phyloP scores from a whole-genome alignment of 805 yeast species.

The Starmerella sirachaensis region DNA sequence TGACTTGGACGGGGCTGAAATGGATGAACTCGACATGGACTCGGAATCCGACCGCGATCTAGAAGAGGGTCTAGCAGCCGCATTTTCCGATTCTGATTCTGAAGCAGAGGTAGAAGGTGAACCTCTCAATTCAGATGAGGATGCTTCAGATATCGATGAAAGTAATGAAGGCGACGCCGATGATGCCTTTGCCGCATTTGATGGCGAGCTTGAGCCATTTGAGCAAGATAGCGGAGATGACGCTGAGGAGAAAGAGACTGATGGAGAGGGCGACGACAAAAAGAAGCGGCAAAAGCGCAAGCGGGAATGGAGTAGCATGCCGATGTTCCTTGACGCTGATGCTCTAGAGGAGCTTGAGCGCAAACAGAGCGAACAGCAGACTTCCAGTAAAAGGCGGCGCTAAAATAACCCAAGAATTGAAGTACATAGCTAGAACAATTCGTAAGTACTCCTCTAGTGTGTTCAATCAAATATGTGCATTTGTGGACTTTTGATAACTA shows the following conservation, averaged over 20 bases:
- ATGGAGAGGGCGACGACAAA: constrained; percentile 1
- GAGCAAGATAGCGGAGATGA: no score
- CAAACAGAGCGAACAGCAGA: neutral
- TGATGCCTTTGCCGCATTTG: constrained; percentile 14
- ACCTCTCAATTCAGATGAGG: constrained; percentile 18
- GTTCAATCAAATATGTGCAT: no score
- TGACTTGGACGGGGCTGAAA: constrained; percentile 45
- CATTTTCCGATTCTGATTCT: constrained; percentile 20
- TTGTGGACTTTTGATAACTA: no score
- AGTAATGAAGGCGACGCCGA: constrained; percentile 43
- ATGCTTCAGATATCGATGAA: constrained; percentile 16
- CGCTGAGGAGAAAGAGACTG: constrained; percentile 1
- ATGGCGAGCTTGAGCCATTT: neutral
- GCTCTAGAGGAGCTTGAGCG: constrained; percentile 20
- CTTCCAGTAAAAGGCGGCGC: constrained; percentile 4
- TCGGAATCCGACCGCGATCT: constrained; percentile 35
- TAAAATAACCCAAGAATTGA: neutral
- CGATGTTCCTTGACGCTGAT: constrained; percentile 25
- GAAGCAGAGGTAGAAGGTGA: constrained; percentile 7
- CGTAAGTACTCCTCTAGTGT: no score
- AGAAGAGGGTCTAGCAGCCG: constrained; percentile 27
- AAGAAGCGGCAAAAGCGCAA: constrained; percentile 23
- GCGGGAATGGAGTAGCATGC: constrained; percentile 21
- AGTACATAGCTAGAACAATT: no score
- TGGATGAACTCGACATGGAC: constrained; percentile 33